Conservation (phyloP, 1,139 yeast genomes). For the Blastobotrys persicus region DNA sequence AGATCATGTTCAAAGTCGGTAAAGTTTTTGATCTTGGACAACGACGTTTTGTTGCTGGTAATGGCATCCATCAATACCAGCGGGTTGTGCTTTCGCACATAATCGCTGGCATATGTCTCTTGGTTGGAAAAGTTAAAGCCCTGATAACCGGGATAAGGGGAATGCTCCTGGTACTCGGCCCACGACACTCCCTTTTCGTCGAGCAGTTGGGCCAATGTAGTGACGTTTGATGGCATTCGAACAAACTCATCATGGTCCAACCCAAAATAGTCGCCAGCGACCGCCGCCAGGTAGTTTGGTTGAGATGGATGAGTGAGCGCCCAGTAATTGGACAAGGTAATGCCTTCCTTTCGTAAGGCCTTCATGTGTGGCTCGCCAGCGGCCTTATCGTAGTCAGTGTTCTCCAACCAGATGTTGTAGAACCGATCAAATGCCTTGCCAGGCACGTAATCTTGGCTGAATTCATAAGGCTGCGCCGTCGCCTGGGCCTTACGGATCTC, state of each 20-base stretch:
- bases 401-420: constrained; percentile 48
- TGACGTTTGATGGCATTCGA: constrained; percentile 44
- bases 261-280: constrained; percentile 50
- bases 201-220: constrained; percentile 47
- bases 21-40: constrained; percentile 46
- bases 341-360: constrained; percentile 44
- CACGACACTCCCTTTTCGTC: constrained; percentile 46
- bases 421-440: constrained; percentile 47
- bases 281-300: constrained; percentile 50
- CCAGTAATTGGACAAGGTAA: constrained; percentile 48
- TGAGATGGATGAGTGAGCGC: constrained; percentile 51
- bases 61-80: constrained; percentile 43
- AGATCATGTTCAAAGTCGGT: constrained; percentile 44
- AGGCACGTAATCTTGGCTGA: constrained; percentile 34
- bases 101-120: constrained; percentile 43
- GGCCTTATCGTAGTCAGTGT: constrained; percentile 51
- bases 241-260: constrained; percentile 45
- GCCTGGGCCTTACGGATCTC: constrained; percentile 42
- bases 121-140: constrained; percentile 47
- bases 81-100: constrained; percentile 52
- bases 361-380: constrained; percentile 43
- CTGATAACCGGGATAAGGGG: constrained; percentile 49
- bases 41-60: constrained; percentile 36
- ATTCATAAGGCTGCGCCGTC: constrained; percentile 40
- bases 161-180: constrained; percentile 51